Evolutionary conservation across 139 green algal genomes (phyloP), one percentile per base, ranked within the genome.

Genomic region (Ulvella scutata): DNA sequence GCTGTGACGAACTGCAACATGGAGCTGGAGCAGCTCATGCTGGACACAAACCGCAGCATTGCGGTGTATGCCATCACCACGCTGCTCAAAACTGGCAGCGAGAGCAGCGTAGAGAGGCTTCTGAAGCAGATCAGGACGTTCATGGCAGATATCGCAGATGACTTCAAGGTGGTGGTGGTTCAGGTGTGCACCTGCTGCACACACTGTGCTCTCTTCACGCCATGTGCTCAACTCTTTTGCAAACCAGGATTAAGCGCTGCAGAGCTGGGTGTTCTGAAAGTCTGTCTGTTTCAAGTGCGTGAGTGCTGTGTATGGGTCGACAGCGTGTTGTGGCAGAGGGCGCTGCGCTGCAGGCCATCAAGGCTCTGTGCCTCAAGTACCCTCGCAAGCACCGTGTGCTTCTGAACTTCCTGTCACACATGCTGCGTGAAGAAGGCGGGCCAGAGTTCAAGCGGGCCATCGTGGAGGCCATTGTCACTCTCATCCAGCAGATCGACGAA

Each of bases 391-490:
- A 98, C 81, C 93, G 95, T 38, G 88, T 85, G 36, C 87, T 97
- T 20, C 96, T 99, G 92, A 93, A 90, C 84, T 99, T 99, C 87
- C 84, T 99, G 73, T 89, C 84, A 72, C 91, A 90, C 59, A 83
- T 90, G 43, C 78, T 88, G 77, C 74, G 80, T 3, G 84, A 91
- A 51, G 85, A 90, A 79, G 95, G 95, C 61, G 95, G 95, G 21
- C 98, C 98, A 75, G 96, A 98, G 81, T 99, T 97, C 88, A 99
- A 99, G 85, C 90, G 92, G 73, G 85, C 93, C 13, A 98, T 99
- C 31, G 92, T 99, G 31, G 84, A 94, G 75, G 86, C 90, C 37
- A 96, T 99, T 62, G 84, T 99, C 28, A 87, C 85, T 44, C 83
- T 99, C 33, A 96, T 99, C 67, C 80, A 84, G 73, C 89, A 96